Base-by-base conservation (phyloP, 1,284 basidiomycete genomes). In the Cystobasidium sp. region DNA sequence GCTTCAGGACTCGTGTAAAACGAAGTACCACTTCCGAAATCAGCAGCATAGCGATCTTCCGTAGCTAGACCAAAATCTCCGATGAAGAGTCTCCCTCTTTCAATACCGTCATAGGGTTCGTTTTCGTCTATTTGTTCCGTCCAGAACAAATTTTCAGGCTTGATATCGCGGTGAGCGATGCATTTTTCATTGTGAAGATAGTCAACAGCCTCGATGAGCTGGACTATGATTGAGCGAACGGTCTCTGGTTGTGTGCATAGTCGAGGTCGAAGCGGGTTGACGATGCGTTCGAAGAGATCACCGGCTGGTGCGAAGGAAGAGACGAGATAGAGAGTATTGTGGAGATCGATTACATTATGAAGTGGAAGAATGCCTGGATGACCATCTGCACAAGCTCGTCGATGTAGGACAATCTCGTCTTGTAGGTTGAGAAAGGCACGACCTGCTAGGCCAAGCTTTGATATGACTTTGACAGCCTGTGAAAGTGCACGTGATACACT, bases 261-360 rank as follows among this genome's bases (percentile, higher is more conserved):
- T 16, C 77, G 73, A 74, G 80, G 82, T 58, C 80, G 78, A 70
- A 80, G 78, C 0, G 75, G 78, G 55, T 81, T 79, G 53, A 81
- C 80, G 77, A 82, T 81, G 80, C 81, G 81, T 75, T 78, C 78
- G 76, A 82, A 82, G 22, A 82, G 78, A 75, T 82, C 81, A 53
- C 81, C 81, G 63, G 80, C 78, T 37, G 81, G 79, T 75, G 80
- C 81, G 69, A 80, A 82, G 75, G 81, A 80, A 61, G 82, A 76
- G 55, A 81, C 76, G 72, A 81, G 79, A 62, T 78, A 82, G 74
- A 81, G 78, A 75, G 78, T 78, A 22, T 78, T 72, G 47, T 79
- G 77, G 51, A 78, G 74, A 73, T 82, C 81, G 59, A 82, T 79
- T 77, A 82, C 79, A 24, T 79, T 79, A 74, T 81, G 79, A 8